Evolutionary conservation across 108 stramenopile species (phyloP).

Genomic region (Fragilaria crotonensis): DNA sequence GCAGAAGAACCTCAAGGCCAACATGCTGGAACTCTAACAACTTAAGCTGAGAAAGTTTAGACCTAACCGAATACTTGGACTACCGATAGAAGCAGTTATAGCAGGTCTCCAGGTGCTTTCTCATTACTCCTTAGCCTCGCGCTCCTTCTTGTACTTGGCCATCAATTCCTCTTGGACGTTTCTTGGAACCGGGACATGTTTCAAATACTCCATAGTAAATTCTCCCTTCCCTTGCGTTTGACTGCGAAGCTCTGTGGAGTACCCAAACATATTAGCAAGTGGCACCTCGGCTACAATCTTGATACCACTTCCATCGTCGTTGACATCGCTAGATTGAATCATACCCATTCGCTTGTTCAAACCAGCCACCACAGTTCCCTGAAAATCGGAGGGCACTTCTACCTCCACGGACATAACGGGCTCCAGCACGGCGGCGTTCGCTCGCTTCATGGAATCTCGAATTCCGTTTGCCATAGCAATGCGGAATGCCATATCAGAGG

Average conservation of each 20-base stretch:
- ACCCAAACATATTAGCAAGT: slow-evolving; percentile 93
- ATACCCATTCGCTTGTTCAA: slow-evolving; percentile 92
- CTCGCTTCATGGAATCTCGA: slow-evolving; percentile 83
- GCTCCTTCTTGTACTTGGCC: slow-evolving; percentile 75
- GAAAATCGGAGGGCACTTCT: slow-evolving; percentile 92
- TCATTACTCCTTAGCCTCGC: slow-evolving; percentile 46
- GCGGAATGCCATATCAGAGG: slow-evolving; percentile 97
- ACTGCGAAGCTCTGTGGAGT: slow-evolving; percentile 92
- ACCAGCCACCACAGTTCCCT: slow-evolving; percentile 91
- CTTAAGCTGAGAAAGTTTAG: no score
- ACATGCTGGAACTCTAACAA: no score
- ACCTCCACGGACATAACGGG: slow-evolving; percentile 96
- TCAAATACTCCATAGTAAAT: slow-evolving; percentile 97
- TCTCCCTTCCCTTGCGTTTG: slow-evolving; percentile 98
- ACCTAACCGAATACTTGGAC: no score
- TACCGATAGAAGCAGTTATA: no score
- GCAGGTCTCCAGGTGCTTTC: no score
- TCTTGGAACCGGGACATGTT: slow-evolving; percentile 79
- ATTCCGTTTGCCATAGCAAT: slow-evolving; percentile 89
- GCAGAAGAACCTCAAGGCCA: no score
- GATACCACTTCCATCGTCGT: slow-evolving; percentile 86
- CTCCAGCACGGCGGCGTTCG: slow-evolving; percentile 85
- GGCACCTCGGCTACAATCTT: slow-evolving; percentile 89
- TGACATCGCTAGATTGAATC: slow-evolving; percentile 88
- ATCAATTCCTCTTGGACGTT: slow-evolving; percentile 84